Evolutionary conservation across 1,139 yeast species (phyloP).

Genomic region (Hemisphaericaspora lyxosophila): DNA sequence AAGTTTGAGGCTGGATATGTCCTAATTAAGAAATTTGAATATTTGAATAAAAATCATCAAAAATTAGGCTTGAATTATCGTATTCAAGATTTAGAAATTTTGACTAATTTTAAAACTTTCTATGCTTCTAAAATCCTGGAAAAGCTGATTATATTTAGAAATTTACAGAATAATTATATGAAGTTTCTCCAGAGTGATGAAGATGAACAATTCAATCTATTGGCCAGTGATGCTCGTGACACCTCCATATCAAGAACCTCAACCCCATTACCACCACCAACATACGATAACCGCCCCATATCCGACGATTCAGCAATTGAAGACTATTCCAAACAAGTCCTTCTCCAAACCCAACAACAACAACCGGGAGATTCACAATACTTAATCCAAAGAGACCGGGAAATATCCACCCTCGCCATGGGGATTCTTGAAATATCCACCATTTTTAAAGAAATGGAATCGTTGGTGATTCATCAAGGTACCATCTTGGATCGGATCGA

Average conservation of each 20-base stretch:
- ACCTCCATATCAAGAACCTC: neutral
- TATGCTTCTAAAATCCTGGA: slow-evolving; percentile 86
- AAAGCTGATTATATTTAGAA: slow-evolving; percentile 72
- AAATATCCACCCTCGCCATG: slow-evolving; percentile 86
- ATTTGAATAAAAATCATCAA: slow-evolving; percentile 41
- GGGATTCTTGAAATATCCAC: slow-evolving; percentile 92
- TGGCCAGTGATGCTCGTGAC: slow-evolving; percentile 1
- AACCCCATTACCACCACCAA: slow-evolving; percentile 5
- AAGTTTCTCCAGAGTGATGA: slow-evolving; percentile 74
- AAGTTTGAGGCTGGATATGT: slow-evolving; percentile 76
- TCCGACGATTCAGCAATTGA: slow-evolving; percentile 29
- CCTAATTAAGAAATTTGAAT: slow-evolving; percentile 66
- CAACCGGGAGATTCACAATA: slow-evolving; percentile 35
- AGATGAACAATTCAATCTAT: slow-evolving; percentile 31
- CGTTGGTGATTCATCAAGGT: slow-evolving; percentile 92
- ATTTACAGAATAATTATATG: slow-evolving; percentile 84
- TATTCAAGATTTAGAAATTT: slow-evolving; percentile 58
- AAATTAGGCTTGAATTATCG: slow-evolving; percentile 36
- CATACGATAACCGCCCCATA: slow-evolving; percentile 21
- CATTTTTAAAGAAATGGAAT: slow-evolving; percentile 90
- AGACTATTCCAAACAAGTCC: slow-evolving; percentile 38
- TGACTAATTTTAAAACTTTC: slow-evolving; percentile 77
- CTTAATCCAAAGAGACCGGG: slow-evolving; percentile 77
- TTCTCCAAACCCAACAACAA: slow-evolving; percentile 47
- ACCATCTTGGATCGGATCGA: slow-evolving; percentile 90